Conservation (phyloP, 163 green algal genomes). For the Dunaliella salina region DNA sequence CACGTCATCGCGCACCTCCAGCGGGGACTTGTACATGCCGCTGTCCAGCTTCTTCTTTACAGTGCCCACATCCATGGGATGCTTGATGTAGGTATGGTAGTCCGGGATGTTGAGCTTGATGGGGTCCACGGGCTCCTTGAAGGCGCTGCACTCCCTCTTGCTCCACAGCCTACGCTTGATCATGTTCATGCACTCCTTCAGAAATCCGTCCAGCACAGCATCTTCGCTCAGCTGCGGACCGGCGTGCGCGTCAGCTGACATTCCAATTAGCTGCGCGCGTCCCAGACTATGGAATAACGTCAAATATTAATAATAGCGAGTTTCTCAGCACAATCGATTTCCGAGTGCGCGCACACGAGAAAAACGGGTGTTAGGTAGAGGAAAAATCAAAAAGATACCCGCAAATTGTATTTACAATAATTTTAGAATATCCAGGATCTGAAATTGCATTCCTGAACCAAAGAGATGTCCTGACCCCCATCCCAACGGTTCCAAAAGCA, state of each 20-base stretch:
- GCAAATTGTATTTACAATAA: too few relatives aligned
- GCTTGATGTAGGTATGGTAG: conserved; percentile 77
- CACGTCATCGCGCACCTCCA: conserved; percentile 71
- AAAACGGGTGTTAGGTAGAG: too few relatives aligned
- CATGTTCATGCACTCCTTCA: conserved; percentile 38
- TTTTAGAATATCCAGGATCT: too few relatives aligned
- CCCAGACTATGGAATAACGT: too few relatives aligned
- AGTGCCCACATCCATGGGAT: conserved; percentile 86
- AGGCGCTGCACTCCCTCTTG: conserved; percentile 46
- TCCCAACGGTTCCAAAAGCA: too few relatives aligned
- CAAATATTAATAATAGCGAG: too few relatives aligned
- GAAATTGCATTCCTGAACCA: too few relatives aligned
- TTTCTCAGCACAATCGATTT: too few relatives aligned
- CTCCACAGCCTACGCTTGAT: conserved; percentile 42
- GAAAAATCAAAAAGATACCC: too few relatives aligned
- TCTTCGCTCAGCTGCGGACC: background rate
- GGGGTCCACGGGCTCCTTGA: conserved; percentile 66
- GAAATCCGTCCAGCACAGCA: conserved; percentile 19
- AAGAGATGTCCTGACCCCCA: too few relatives aligned
- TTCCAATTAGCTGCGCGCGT: too few relatives aligned
- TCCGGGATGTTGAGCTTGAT: conserved; percentile 59
- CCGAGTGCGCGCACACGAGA: too few relatives aligned
- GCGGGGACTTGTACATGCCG: conserved; percentile 51
- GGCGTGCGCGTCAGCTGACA: background rate
- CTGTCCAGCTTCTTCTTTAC: conserved; percentile 55